Percentiles rank a stretch among this genome's conserved stretches.
phyloP scores from a whole-genome alignment of 2,329 filamentous ascomycete species.

The Apiospora arundinis region DNA sequence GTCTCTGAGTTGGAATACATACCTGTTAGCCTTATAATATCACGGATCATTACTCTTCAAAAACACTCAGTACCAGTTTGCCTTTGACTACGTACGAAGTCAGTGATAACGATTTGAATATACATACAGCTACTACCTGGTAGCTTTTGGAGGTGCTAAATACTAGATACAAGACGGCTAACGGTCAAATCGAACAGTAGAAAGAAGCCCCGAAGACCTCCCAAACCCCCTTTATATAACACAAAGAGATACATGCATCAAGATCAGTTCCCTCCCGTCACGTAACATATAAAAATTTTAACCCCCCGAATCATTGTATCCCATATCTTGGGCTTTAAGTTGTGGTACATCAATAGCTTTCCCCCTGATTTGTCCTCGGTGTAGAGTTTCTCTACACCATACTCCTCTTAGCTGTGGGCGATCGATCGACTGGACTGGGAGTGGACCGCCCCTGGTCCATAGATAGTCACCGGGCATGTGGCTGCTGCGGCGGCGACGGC shows the following conservation, averaged over 20 bases:
- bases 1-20: not conserved
- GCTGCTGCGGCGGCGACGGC: conserved; percentile 26
- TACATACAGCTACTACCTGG: not conserved
- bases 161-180: not conserved
- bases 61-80: too few relatives aligned
- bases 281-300: not conserved
- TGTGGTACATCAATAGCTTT: not conserved
- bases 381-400: not conserved
- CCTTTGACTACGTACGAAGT: too few relatives aligned
- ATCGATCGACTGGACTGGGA: not conserved
- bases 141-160: not conserved
- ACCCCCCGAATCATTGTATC: not conserved
- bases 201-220: not conserved
- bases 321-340: not conserved
- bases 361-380: not conserved
- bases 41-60: not conserved
- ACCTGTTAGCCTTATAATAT: not conserved
- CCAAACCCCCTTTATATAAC: not conserved
- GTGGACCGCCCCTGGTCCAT: not conserved
- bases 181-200: not conserved
- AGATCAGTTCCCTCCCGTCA: not conserved
- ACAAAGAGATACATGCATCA: not conserved
- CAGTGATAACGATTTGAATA: not conserved
- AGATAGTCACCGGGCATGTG: conserved; percentile 19
- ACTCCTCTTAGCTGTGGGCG: not conserved